phyloP scores from a whole-genome alignment of 2,329 filamentous ascomycete genomes.

The Cladosporium cucumerinum region DNA sequence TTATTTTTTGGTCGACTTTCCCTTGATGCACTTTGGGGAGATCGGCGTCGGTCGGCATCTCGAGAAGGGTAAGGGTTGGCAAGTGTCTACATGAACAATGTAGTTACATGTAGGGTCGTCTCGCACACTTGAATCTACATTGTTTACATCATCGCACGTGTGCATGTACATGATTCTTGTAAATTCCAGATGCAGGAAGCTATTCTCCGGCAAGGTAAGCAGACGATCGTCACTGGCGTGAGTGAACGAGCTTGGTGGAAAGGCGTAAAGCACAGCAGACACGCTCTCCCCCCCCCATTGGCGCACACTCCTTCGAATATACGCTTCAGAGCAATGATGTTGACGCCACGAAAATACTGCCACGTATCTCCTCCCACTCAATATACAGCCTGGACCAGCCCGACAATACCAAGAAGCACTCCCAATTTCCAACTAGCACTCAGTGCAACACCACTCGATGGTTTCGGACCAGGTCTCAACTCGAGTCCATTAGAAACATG shows the following conservation, averaged over 20 bases:
- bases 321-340: background rate
- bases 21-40: background rate
- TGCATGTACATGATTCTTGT: background rate
- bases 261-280: too few species aligned
- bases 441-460: background rate
- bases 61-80: background rate
- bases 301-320: too few species aligned
- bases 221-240: background rate
- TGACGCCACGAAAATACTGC: background rate
- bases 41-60: background rate
- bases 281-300: too few species aligned
- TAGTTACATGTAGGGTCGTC: too few species aligned
- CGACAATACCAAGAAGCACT: background rate
- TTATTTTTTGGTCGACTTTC: background rate
- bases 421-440: slow-evolving; percentile 6
- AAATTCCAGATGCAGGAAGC: background rate
- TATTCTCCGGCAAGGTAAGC: background rate
- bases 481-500: background rate
- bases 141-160: background rate
- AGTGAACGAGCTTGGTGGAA: background rate
- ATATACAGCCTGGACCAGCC: background rate
- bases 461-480: slow-evolving; percentile 2
- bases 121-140: too few species aligned
- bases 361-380: background rate
- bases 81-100: background rate